Percentiles rank a stretch among this genome's conserved stretches.
Conservation (phyloP, 805 yeast species). For the Alloascoidea africana region DNA sequence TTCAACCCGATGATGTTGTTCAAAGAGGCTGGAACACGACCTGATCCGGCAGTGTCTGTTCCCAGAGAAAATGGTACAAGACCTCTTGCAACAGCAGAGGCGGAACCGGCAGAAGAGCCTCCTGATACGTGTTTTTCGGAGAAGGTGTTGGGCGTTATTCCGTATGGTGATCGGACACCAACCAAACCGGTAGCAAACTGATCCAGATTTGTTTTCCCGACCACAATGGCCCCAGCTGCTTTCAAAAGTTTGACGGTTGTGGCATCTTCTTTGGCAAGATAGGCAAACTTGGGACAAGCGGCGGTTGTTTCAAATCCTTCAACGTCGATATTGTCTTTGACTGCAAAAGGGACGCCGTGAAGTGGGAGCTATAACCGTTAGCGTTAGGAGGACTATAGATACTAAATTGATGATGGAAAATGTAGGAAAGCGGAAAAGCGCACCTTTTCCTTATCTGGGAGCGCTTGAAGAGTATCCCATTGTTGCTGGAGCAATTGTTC, state of each 20-base stretch:
- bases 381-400: background rate
- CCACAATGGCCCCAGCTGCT: conserved; percentile 81
- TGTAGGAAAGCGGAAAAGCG: conserved; percentile 2
- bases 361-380: conserved; percentile 27
- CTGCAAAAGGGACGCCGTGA: conserved; percentile 91
- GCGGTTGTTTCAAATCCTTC: conserved; percentile 78
- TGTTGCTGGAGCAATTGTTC: conserved; percentile 53
- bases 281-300: conserved; percentile 80
- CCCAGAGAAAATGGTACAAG: conserved; percentile 81
- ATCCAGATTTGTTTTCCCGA: conserved; percentile 91
- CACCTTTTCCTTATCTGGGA: conserved; percentile 32
- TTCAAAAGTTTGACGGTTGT: conserved; percentile 59
- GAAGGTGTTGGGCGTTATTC: conserved; percentile 73
- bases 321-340: conserved; percentile 90
- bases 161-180: conserved; percentile 92
- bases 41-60: conserved; percentile 97
- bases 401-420: background rate
- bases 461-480: conserved; percentile 61
- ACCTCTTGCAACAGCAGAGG: conserved; percentile 81
- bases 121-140: conserved; percentile 72
- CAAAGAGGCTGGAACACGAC: conserved; percentile 92
- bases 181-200: conserved; percentile 97
- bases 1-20: conserved; percentile 87
- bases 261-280: conserved; percentile 57
- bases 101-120: conserved; percentile 95